These are phyloP conservation scores for Fusarium globosum DNA, from an alignment of 2,329 filamentous ascomycete genomes.

Conservation along the genomic window DNA sequence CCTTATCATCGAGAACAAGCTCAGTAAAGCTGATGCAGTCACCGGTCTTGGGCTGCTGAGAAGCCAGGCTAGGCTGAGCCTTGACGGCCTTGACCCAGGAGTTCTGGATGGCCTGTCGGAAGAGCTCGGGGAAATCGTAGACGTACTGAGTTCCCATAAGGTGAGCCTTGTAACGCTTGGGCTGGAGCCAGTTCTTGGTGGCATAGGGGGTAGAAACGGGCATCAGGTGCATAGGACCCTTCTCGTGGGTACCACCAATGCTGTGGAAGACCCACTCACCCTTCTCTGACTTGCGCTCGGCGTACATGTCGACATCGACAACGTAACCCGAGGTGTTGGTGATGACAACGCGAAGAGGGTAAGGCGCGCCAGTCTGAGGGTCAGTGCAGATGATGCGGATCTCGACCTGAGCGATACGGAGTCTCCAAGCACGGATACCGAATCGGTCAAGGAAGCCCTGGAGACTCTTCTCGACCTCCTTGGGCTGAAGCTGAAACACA, in stretches of 20 bases:
- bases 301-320: slow-evolving; percentile 97
- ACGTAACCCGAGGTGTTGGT: slow-evolving; percentile 99
- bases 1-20: slow-evolving; percentile 92
- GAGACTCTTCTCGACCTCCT: slow-evolving; percentile 91
- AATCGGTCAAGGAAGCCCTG: slow-evolving; percentile 97
- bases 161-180: slow-evolving; percentile 99
- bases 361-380: slow-evolving; percentile 81
- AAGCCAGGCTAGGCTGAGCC: slow-evolving; percentile 77
- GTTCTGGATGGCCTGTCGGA: slow-evolving; percentile 97
- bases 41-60: slow-evolving; percentile 85
- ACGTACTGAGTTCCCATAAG: slow-evolving; percentile 99
- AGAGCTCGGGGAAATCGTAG: slow-evolving; percentile 99
- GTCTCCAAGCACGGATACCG: slow-evolving; percentile 92
- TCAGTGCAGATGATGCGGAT: slow-evolving; percentile 99
- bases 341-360: slow-evolving; percentile 94
- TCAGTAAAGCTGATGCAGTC: slow-evolving; percentile 96
- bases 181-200: slow-evolving; percentile 98
- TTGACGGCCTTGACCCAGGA: slow-evolving; percentile 83
- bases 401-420: slow-evolving; percentile 96
- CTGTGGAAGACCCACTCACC: slow-evolving; percentile 99
- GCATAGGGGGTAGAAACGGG: slow-evolving; percentile 93
- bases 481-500: slow-evolving; percentile 90
- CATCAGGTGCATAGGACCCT: slow-evolving; percentile 93
- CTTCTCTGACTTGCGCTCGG: slow-evolving; percentile 97
- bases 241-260: slow-evolving; percentile 93